Base-by-base conservation (phyloP, 345 rosid genomes). In the Salix udensis region DNA sequence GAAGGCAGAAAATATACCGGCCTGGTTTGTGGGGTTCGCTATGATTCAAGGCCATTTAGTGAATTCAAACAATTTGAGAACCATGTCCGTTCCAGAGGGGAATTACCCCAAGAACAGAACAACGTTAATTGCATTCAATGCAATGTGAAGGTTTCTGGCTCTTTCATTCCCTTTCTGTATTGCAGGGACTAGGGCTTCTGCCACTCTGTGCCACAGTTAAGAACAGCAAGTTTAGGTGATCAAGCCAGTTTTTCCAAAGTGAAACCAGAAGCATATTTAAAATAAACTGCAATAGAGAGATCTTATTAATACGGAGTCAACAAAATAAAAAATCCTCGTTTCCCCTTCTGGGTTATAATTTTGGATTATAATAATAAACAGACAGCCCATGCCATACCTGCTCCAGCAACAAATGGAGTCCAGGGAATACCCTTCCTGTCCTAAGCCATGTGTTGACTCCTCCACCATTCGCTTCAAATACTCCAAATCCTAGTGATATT, bases 361-460 rank as follows among this genome's bases (percentile, higher is more conserved):
- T 36, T 19, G 16, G 53, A 40, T 76, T 69, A 67, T 68, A 7
- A n/a, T 39, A 19, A 31, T 31, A 31, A 31, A 36, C 37, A 1
- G 10, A 13, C 18, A 0, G 26, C 8, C 65, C 31, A 37, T n/a
- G 67, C 28, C 40, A 28, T 74, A 91, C 97, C 92, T 84, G 97
- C 92, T 72, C 97, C 98, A 7, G 93, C 93, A 72, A 95, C 85
- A 95, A 88, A 88, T 95, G 98, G 65, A 97, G 98, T n/a, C 97
- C 98, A 14, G 98, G 98, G 82, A 94, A 94, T 28, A 94, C 88
- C 88, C 91, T 92, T 76, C 98, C 97, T 31, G 34, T 31, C 34
- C 34, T 31, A 31, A 31, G 34, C 34, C 34, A 31, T 31, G 34
- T 31, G 34, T 31, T 31, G 34, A 31, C 34, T 31, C 31, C 31